phyloP scores from a whole-genome alignment of 768 basidiomycete species.

The Tricholoma saponaceum region DNA sequence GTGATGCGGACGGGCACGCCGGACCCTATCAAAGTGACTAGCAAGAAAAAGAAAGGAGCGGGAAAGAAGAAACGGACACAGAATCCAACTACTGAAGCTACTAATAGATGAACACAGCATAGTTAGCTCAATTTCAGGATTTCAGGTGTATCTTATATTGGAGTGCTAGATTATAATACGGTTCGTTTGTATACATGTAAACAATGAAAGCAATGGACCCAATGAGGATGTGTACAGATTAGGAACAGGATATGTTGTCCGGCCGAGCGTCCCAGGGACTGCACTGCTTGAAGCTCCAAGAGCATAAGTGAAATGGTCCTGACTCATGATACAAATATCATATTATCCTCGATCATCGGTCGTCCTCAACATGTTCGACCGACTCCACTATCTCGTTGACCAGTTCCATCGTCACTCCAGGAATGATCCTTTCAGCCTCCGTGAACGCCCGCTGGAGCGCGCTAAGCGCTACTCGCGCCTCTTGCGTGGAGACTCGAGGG shows the following conservation, averaged over 20 bases:
- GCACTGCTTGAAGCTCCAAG: not conserved
- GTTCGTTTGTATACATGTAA: constrained; percentile 21
- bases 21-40: constrained; percentile 73
- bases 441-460: constrained; percentile 89
- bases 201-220: constrained; percentile 12
- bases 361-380: constrained; percentile 85
- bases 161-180: constrained; percentile 18
- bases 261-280: not conserved
- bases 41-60: constrained; percentile 62
- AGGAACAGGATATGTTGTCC: constrained; percentile 9
- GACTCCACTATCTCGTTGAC: constrained; percentile 94
- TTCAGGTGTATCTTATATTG: constrained; percentile 1
- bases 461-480: constrained; percentile 82
- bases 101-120: not conserved
- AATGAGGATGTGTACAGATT: constrained; percentile 1
- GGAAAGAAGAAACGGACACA: constrained; percentile 67
- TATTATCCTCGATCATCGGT: constrained; percentile 34
- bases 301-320: not conserved
- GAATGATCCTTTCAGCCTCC: constrained; percentile 92
- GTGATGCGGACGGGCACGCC: constrained; percentile 47
- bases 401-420: constrained; percentile 89
- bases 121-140: not conserved
- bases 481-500: constrained; percentile 88
- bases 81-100: constrained; percentile 3
- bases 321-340: not conserved